phyloP scores from a whole-genome alignment of 2,329 filamentous ascomycete species.

The Albophoma yamanashiensis region DNA sequence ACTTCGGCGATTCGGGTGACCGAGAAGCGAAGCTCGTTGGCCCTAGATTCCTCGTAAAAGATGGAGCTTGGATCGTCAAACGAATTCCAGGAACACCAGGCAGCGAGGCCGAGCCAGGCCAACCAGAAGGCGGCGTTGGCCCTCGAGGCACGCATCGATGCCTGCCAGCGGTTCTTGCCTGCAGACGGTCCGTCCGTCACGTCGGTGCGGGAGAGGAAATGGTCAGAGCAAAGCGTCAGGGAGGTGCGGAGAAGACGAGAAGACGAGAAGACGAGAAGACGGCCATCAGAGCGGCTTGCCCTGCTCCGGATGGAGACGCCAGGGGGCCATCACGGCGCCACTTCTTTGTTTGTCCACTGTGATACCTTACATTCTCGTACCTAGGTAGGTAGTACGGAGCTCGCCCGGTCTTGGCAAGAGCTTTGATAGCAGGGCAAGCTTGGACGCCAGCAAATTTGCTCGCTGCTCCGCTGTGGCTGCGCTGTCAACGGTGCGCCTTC shows the following conservation, averaged over 20 bases:
- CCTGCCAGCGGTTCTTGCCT: not conserved
- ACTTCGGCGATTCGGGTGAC: conserved; percentile 13
- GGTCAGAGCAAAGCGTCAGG: not conserved
- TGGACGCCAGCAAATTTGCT: not conserved
- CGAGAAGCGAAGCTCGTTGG: conserved; percentile 17
- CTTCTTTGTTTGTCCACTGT: too few relatives aligned
- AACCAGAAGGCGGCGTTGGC: conserved; percentile 20
- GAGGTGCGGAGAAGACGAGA: not conserved
- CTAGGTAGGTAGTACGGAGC: too few relatives aligned
- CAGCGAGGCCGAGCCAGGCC: conserved; percentile 15
- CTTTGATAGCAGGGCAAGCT: too few relatives aligned
- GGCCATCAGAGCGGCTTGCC: not conserved
- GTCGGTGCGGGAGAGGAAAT: not conserved
- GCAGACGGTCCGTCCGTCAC: not conserved
- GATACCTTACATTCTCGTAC: not conserved
- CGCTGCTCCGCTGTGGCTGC: not conserved
- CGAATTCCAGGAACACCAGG: conserved; percentile 18
- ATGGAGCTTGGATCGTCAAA: conserved; percentile 23
- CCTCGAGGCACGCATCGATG: conserved; percentile 12
- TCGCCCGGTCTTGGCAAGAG: not conserved
- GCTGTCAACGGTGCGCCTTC: not conserved
- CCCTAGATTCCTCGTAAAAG: conserved; percentile 17
- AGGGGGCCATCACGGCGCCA: not conserved
- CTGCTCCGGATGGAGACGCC: not conserved
- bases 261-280: too few relatives aligned